Evolutionary conservation across 83 land plant species (phyloP), one percentile per base, ranked within the genome.

Genomic region (Diphasiastrum complanatum): DNA sequence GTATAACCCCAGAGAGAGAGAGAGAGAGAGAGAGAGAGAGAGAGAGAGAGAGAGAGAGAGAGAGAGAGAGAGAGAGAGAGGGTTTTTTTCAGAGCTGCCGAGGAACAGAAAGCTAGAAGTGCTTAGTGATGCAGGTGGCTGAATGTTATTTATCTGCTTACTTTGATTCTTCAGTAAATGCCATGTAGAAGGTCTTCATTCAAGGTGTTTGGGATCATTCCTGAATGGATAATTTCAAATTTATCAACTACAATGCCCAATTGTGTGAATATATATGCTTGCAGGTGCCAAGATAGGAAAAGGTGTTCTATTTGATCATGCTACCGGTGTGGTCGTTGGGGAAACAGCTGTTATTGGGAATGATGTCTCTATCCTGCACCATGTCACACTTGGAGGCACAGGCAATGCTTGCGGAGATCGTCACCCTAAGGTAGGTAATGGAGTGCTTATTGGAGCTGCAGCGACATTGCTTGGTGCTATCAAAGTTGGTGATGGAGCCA

Each of bases 241-340:
- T 14, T 38, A 8, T 8, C 8, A 38, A 38, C 12, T 14, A 38
- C 14, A 14, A 38, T 38, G 43, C 43, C 14, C 12, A 38, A 38
- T 14, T 5, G 6, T 4, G 29, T 5, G 58, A 23, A 11, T n/a
- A 25, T 11, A 14, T 5, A 11, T 11, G 5, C 16, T 35, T 24
- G 12, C 85, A 5, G 89, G 78, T 2, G 95, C 91, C 1, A 27
- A 49, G 43, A 78, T 89, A 3, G 91, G 91, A 28, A 52, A 68
- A 26, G 91, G 95, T 0, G 64, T 85, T 4, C 55, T 89, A 11
- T 67, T 89, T 19, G 95, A 89, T 40, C 95, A 89, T 45, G 95
- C 87, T 2, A 88, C 91, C 0, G 95, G 95, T 5, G 74, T 88
- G 41, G 91, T 88, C 22, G 67, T 88, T 0, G 95, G 95, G 0